phyloP scores from a whole-genome alignment of 2,329 filamentous ascomycete species.

The Calonectria pteridis region DNA sequence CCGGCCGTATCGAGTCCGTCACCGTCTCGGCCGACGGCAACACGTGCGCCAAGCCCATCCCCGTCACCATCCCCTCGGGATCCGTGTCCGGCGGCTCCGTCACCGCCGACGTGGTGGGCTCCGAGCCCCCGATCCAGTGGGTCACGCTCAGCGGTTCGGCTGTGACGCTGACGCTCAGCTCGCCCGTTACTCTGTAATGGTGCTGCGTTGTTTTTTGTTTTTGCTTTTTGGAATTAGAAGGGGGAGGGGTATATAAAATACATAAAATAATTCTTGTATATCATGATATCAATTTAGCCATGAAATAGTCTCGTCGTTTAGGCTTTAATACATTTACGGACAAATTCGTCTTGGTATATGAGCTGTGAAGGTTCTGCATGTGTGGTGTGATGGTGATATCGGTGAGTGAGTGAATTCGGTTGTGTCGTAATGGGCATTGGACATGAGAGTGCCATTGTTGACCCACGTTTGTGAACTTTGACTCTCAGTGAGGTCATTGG shows the following conservation, averaged over 20 bases:
- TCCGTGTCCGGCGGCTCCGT: conserved; percentile 10
- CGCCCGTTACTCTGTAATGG: neutral
- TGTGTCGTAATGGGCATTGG: no score
- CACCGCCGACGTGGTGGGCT: conserved; percentile 18
- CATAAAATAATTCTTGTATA: conserved; percentile 6
- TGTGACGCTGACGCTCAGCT: conserved; percentile 16
- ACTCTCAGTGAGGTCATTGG: no score
- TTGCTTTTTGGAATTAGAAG: no score
- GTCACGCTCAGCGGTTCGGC: conserved; percentile 24
- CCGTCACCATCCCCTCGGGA: conserved; percentile 25
- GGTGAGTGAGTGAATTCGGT: neutral
- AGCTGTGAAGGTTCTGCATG: neutral
- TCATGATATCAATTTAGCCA: conserved; percentile 6
- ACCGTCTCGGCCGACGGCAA: conserved; percentile 26
- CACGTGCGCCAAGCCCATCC: conserved; percentile 24
- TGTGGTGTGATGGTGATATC: neutral
- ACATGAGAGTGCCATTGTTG: no score
- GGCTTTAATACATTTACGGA: conserved; percentile 2
- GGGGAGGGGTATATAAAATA: neutral
- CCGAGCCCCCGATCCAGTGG: conserved; percentile 33
- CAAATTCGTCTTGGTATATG: conserved; percentile 6
- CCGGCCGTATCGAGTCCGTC: conserved; percentile 15
- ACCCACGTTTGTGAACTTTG: no score
- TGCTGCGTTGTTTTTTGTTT: neutral
- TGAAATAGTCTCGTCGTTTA: neutral